Conservation (phyloP, 805 yeast genomes). For the Myxozyma nipponensis region DNA sequence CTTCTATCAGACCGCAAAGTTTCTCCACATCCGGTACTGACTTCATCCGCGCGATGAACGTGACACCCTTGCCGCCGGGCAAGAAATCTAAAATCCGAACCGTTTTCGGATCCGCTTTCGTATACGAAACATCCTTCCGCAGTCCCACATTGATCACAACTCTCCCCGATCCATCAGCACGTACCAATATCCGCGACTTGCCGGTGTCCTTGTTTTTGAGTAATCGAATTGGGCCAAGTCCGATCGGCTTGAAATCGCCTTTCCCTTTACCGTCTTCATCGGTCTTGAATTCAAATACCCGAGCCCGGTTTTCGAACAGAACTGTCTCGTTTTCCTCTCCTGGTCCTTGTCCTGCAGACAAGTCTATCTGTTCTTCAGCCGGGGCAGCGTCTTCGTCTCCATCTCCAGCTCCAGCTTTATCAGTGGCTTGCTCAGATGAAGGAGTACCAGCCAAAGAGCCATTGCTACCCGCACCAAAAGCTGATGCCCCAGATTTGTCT, state of each 20-base stretch:
- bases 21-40: conserved; percentile 63
- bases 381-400: conserved; percentile 15
- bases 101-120: conserved; percentile 57
- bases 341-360: conserved; percentile 56
- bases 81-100: conserved; percentile 62
- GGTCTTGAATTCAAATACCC: conserved; percentile 58
- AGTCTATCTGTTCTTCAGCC: conserved; percentile 44
- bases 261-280: conserved; percentile 40
- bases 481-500: too few relatives aligned
- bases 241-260: conserved; percentile 52
- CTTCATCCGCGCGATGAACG: conserved; percentile 73
- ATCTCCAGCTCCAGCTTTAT: conserved; percentile 15
- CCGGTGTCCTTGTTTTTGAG: conserved; percentile 56
- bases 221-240: conserved; percentile 79
- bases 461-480: neutral
- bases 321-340: conserved; percentile 83
- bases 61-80: conserved; percentile 44
- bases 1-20: conserved; percentile 41
- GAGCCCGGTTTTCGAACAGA: conserved; percentile 63
- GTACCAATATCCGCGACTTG: conserved; percentile 67
- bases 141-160: conserved; percentile 59
- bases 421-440: neutral
- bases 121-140: conserved; percentile 47
- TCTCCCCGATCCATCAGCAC: conserved; percentile 87
- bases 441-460: conserved; percentile 2